These are phyloP conservation scores for Lichtheimia corymbifera DNA, from an alignment of 371 early-diverging fungal genomes.

Conservation along the genomic window DNA sequence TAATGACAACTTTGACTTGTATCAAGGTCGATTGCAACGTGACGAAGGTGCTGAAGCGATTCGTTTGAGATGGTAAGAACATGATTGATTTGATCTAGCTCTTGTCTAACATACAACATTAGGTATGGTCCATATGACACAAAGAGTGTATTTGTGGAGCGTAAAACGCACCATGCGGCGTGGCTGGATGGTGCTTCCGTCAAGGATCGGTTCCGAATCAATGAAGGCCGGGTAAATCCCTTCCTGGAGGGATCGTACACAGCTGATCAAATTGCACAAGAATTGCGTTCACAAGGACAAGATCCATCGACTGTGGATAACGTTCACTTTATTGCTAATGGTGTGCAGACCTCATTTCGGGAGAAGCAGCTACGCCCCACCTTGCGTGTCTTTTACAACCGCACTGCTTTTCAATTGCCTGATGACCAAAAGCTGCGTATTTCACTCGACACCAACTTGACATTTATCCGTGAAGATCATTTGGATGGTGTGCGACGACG, in stretches of 20 bases:
- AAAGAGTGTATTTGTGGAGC: constrained; percentile 83
- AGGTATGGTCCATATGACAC: constrained; percentile 55
- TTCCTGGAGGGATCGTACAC: constrained; percentile 79
- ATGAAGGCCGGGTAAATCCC: constrained; percentile 40
- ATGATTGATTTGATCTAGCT: background rate
- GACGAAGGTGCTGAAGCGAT: constrained; percentile 89
- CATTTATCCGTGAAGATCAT: constrained; percentile 88
- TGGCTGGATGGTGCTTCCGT: constrained; percentile 94
- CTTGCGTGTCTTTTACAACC: constrained; percentile 90
- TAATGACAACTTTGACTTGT: constrained; percentile 86
- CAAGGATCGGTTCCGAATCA: constrained; percentile 54
- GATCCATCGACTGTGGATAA: constrained; percentile 70
- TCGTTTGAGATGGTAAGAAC: constrained; percentile 91
- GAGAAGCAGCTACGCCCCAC: constrained; percentile 77
- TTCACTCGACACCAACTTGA: constrained; percentile 93
- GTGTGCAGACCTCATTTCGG: constrained; percentile 73
- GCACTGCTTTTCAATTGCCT: constrained; percentile 97
- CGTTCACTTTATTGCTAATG: constrained; percentile 66
- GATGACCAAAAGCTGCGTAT: constrained; percentile 93
- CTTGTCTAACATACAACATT: constrained; percentile 23
- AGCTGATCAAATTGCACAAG: constrained; percentile 82
- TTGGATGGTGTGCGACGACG: constrained; percentile 54
- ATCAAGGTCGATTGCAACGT: constrained; percentile 85
- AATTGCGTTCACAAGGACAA: constrained; percentile 70
- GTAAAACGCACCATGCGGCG: constrained; percentile 87